Base-by-base conservation (phyloP, 2,329 filamentous ascomycete species). In the Scedosporium dehoogii region DNA sequence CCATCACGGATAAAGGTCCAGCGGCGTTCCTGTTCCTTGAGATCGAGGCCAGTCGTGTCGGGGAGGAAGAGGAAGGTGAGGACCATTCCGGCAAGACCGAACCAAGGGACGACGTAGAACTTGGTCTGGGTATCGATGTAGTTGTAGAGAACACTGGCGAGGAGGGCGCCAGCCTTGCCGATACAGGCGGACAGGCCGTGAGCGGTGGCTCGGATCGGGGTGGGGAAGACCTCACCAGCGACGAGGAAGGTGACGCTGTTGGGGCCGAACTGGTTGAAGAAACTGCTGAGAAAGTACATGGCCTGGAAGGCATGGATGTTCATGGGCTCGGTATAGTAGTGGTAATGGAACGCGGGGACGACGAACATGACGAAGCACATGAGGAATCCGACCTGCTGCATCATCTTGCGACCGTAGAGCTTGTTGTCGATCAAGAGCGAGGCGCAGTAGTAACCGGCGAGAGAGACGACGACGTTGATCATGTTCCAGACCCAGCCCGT, bases 191-290 rank as follows among this genome's bases (percentile, higher is more conserved):
- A 92, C 77, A 97, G 91, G 63, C 93, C 93, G 80, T 97, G 93
- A 60, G 93, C 93, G 18, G 91, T 92, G 67, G 93, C 93, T 70
- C 93, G 92, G 68, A 97, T 87, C 9, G 92, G 90, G 0, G 92
- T 96, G 9, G 93, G 93, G 82, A 91, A 97, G n/a, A 96, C 91
- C 74, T 97, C 93, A 53, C 91, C 93, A 53, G 93, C 93, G 42
- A 96, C 90, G 68, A 97, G 85, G 89, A 97, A 97, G 65, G 92
- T 96, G 70, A 97, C 92, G 57, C 86, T 88, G 83, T 97, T 97
- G 75, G 93, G 93, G 12, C 93, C 93, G 71, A 97, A 97, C 74
- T 97, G 93, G 83, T 97, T 97, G 87, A 97, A 97, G 81, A 97
- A 97, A 25, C 91, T 96, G 6, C 91, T 96, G 68, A 97, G 75